These are phyloP conservation scores for Coemansia brasiliensis DNA, from an alignment of 192 early-diverging fungal genomes.

Conservation along the genomic window DNA sequence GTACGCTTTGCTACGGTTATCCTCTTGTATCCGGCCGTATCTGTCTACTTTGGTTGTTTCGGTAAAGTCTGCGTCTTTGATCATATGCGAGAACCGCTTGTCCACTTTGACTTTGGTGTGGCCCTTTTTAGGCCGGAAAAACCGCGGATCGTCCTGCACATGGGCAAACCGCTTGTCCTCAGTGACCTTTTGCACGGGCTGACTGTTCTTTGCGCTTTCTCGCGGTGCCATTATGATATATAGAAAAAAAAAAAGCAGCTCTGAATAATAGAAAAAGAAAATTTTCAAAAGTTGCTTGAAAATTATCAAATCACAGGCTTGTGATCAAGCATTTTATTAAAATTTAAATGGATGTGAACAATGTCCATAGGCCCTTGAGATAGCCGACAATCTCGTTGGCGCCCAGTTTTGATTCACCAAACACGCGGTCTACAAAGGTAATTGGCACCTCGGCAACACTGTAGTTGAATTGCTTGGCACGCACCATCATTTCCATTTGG, in stretches of 20 bases:
- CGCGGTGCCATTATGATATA: slow-evolving; percentile 32
- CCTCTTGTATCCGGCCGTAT: slow-evolving; percentile 37
- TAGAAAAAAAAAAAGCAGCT: not conserved
- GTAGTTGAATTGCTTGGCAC: slow-evolving; percentile 87
- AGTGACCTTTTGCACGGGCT: slow-evolving; percentile 52
- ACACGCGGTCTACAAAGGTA: slow-evolving; percentile 98
- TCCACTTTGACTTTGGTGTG: slow-evolving; percentile 85
- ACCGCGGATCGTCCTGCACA: slow-evolving; percentile 82
- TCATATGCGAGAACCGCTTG: slow-evolving; percentile 82
- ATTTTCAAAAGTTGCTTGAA: not conserved
- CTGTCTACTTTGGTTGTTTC: slow-evolving; percentile 47
- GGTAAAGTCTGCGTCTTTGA: slow-evolving; percentile 69
- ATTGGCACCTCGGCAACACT: slow-evolving; percentile 91
- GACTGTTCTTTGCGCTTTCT: slow-evolving; percentile 10
- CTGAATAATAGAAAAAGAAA: not conserved
- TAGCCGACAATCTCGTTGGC: slow-evolving; percentile 93
- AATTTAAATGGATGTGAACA: slow-evolving; percentile 69
- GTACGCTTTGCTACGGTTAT: slow-evolving; percentile 33
- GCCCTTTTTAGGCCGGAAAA: slow-evolving; percentile 73
- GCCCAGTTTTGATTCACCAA: slow-evolving; percentile 94
- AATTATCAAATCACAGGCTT: not conserved
- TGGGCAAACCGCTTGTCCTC: slow-evolving; percentile 76
- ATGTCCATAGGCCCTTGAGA: slow-evolving; percentile 82
- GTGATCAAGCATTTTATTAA: not conserved
- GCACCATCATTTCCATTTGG: slow-evolving; percentile 99